Evolutionary conservation across 306 rosid genomes (phyloP), one percentile per base, ranked within the genome.

Genomic region (Elaeagnus macrophylla): DNA sequence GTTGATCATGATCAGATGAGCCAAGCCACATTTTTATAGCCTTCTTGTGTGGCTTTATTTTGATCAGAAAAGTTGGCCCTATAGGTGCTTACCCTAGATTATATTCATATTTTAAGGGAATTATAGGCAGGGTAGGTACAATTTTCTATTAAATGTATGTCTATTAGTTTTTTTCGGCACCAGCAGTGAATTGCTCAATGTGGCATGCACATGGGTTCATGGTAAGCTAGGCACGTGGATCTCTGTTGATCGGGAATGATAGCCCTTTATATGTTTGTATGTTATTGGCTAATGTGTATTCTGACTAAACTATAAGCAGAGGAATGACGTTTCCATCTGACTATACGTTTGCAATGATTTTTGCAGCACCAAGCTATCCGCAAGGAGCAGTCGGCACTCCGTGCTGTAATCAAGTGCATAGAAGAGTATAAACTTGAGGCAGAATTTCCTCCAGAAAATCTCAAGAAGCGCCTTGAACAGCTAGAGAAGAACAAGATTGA

Each of bases 381-480:
- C 39, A 93, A 93, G 65, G 99, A 93, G 83, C 99, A 76, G 63
- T 87, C 99, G 47, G 99, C 99, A 9, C 94, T 87, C 52, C 74
- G 79, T 72, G 85, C 96, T 15, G 95, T 93, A 43, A 81, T 93
- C 60, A 87, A 85, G 71, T 93, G 99, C 75, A 84, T 93, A 51
- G 99, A 93, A 67, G 99, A 93, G 66, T 93, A 93, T 79, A 84
- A 93, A 56, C 96, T 93, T 46, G 95, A 84, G 75, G 72, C 52
- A 9, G 84, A 87, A 48, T 93, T 93, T 74, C 86, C 96, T 55
- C 83, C 96, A 12, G 96, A 87, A 71, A 77, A 79, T 73, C 94
- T 93, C 59, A 93, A 79, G 94, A 93, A 84, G 77, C 89, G 99
- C 48, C 85, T 93, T 55, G 99, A 93, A 35, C 99, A 93, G 68